Conservation (phyloP, 345 rosid genomes). For the Brassica juncea region DNA sequence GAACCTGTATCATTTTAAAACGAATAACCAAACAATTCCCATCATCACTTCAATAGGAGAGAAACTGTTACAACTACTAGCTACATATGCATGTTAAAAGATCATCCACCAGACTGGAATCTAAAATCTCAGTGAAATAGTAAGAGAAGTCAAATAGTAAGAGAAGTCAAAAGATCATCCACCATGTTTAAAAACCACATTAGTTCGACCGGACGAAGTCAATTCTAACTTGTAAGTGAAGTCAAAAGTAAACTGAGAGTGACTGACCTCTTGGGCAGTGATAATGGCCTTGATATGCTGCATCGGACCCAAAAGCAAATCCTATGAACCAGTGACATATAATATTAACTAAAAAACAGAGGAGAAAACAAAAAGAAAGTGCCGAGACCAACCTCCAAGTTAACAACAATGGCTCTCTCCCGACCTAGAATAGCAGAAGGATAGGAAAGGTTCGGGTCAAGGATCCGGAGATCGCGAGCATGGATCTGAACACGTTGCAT, state of each 20-base stretch:
- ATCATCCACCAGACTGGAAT: background rate
- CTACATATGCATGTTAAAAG: background rate
- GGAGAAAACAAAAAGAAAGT: background rate
- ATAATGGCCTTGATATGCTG: conserved; percentile 97
- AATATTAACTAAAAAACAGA: background rate
- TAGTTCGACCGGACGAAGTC: too few relatives aligned
- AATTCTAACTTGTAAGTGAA: background rate
- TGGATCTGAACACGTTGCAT: conserved; percentile 95
- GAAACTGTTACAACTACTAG: background rate
- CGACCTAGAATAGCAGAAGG: conserved; percentile 95
- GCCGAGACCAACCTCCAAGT: conserved; percentile 64
- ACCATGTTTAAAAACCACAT: too few relatives aligned
- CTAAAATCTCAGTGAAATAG: too few relatives aligned
- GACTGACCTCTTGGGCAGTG: conserved; percentile 80
- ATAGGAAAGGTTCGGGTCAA: conserved; percentile 76
- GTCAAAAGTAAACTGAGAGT: background rate
- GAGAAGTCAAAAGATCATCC: too few relatives aligned
- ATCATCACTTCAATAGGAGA: background rate
- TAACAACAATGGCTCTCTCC: conserved; percentile 85
- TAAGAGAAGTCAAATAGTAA: too few relatives aligned
- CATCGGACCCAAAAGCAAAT: conserved; percentile 5
- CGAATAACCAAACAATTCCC: background rate
- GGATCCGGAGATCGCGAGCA: conserved; percentile 92
- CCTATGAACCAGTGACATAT: background rate
- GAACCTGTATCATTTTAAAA: conserved; percentile 47